Conservation (phyloP, 805 yeast genomes). For the Zygotorulaspora danielsina region DNA sequence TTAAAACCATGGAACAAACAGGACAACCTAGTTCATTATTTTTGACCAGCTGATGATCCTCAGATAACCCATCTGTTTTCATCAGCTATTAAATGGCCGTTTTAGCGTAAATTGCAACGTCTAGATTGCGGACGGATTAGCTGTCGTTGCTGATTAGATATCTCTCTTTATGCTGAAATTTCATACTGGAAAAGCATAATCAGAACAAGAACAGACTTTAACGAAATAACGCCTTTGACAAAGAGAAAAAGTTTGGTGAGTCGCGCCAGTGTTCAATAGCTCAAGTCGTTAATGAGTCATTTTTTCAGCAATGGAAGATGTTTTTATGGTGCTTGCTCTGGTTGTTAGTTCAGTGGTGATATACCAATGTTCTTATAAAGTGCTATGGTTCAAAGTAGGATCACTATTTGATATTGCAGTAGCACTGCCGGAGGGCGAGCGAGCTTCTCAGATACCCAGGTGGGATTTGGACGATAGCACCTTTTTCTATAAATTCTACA, state of each 20-base stretch:
- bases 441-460: slow-evolving; percentile 7
- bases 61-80: neutral
- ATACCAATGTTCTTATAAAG: slow-evolving; percentile 13
- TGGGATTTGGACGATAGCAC: slow-evolving; percentile 16
- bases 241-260: too few relatives aligned
- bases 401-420: slow-evolving; percentile 25
- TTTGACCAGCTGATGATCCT: neutral
- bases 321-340: slow-evolving; percentile 10
- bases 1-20: slow-evolving; percentile 59
- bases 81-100: neutral
- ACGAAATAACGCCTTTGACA: neutral
- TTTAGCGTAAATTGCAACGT: too few relatives aligned
- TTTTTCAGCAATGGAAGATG: slow-evolving; percentile 11
- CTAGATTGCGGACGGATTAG: too few relatives aligned
- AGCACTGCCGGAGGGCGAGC: slow-evolving; percentile 9
- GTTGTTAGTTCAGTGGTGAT: slow-evolving; percentile 4
- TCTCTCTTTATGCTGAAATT: too few relatives aligned
- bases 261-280: too few relatives aligned
- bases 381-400: slow-evolving; percentile 17
- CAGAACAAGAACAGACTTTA: neutral
- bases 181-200: neutral
- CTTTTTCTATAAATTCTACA: slow-evolving; percentile 29
- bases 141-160: too few relatives aligned
- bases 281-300: neutral
- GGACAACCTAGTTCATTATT: slow-evolving; percentile 47